These are phyloP conservation scores for Trichosporon faecale DNA, from an alignment of 1,284 basidiomycete genomes.

Conservation along the genomic window DNA sequence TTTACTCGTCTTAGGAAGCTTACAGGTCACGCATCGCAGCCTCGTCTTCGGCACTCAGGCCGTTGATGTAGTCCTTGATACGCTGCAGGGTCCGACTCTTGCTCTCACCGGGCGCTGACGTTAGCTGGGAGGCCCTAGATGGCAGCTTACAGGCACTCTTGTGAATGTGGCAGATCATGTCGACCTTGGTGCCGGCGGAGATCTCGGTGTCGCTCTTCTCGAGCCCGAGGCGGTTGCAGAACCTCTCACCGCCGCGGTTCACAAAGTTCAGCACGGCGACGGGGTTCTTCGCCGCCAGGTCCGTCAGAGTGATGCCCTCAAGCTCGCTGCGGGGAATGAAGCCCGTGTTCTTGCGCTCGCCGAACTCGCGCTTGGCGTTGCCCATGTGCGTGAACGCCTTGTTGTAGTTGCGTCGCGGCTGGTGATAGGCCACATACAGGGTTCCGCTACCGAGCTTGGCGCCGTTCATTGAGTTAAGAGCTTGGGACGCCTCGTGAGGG, in stretches of 20 bases:
- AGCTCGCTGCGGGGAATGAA: not conserved
- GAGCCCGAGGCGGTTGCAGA: constrained; percentile 5
- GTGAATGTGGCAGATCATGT: constrained; percentile 13
- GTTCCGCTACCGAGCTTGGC: constrained; percentile 29
- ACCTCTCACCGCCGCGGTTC: not conserved
- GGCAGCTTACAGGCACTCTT: constrained; percentile 1
- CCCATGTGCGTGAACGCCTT: not conserved
- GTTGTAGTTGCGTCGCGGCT: constrained; percentile 26
- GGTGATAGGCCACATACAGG: constrained; percentile 37
- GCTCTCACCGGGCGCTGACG: constrained; percentile 5
- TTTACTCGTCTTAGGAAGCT: not conserved
- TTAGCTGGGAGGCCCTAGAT: not conserved
- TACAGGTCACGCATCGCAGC: constrained; percentile 17
- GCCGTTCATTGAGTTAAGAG: constrained; percentile 34
- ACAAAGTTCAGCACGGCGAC: constrained; percentile 3
- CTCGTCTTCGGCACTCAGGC: constrained; percentile 16
- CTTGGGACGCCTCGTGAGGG: constrained; percentile 58
- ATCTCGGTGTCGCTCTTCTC: not conserved
- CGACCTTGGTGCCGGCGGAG: constrained; percentile 10
- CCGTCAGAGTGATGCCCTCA: constrained; percentile 12
- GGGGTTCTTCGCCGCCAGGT: constrained; percentile 12
- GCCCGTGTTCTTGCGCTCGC: not conserved
- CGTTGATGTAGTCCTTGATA: constrained; percentile 19
- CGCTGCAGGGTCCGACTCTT: constrained; percentile 11
- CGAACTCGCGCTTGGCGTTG: not conserved